Conservation (phyloP, 129 eudicot species). For the Pittosporum tobira region DNA sequence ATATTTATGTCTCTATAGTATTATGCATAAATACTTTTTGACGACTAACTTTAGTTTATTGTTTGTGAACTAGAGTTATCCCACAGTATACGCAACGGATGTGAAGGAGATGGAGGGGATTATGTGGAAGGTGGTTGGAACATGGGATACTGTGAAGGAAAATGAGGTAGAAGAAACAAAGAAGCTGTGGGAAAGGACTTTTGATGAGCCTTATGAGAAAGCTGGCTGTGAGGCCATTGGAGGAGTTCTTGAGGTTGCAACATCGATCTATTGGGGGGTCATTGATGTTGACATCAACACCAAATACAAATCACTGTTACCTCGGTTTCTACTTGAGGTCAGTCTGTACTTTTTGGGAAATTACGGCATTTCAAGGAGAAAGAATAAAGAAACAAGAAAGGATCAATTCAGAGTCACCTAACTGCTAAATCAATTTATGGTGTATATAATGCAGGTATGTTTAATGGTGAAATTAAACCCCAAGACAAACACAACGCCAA, state of each 20-base stretch:
- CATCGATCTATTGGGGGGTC: conserved; percentile 59
- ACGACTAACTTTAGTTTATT: background rate
- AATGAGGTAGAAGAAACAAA: conserved; percentile 43
- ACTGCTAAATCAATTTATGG: background rate
- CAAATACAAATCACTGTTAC: conserved; percentile 53
- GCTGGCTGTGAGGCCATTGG: conserved; percentile 56
- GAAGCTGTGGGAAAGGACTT: conserved; percentile 66
- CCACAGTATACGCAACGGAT: conserved; percentile 61
- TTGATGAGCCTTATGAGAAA: conserved; percentile 87
- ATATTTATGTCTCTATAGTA: background rate
- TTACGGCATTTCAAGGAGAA: too few relatives aligned
- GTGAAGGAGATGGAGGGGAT: conserved; percentile 61
- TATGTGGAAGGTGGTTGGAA: conserved; percentile 40
- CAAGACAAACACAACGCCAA: conserved; percentile 11
- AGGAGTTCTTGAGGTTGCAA: conserved; percentile 9
- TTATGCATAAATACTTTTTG: background rate
- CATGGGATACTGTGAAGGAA: conserved; percentile 39
- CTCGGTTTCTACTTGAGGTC: conserved; percentile 79
- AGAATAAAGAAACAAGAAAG: background rate
- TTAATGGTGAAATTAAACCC: conserved; percentile 38
- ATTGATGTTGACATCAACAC: conserved; percentile 57
- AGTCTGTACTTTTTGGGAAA: conserved; percentile 28
- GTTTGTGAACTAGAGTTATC: conserved; percentile 72
- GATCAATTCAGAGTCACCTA: background rate
- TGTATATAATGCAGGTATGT: conserved; percentile 40